phyloP scores from a whole-genome alignment of 768 basidiomycete species.

The Mrakia blollopis region DNA sequence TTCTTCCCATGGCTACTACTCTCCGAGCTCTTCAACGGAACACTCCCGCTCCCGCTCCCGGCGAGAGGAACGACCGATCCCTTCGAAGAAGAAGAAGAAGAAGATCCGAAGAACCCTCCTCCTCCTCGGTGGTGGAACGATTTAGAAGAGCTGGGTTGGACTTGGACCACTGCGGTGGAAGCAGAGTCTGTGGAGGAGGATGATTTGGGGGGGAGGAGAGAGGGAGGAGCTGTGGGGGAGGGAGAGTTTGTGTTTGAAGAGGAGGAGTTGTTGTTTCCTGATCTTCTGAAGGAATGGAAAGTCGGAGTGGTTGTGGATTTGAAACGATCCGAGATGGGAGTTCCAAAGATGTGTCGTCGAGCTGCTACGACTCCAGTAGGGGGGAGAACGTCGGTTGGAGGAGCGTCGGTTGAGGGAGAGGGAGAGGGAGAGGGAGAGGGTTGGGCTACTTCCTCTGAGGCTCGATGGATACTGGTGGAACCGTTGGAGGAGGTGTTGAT shows the following conservation, averaged over 20 bases:
- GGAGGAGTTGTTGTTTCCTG: not conserved
- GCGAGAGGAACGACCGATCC: not conserved
- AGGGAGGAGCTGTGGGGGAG: not conserved
- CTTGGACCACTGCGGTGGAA: too few species aligned
- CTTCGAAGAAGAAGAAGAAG: too few species aligned
- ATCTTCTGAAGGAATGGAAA: not conserved
- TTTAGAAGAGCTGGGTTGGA: not conserved
- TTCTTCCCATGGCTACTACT: not conserved
- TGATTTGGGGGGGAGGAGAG: not conserved
- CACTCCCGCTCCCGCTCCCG: too few species aligned
- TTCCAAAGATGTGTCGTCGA: conserved; percentile 27
- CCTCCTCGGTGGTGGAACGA: not conserved
- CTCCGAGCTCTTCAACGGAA: not conserved
- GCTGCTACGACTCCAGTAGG: conserved; percentile 28
- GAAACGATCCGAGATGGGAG: conserved; percentile 31
- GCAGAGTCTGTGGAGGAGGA: too few species aligned
- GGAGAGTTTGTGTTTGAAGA: not conserved
- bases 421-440: conserved; percentile 1
- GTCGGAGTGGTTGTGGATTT: conserved; percentile 16
- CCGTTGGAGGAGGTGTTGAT: not conserved
- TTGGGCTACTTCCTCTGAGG: not conserved
- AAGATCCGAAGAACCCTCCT: not conserved
- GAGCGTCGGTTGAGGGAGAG: not conserved
- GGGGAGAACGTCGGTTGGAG: conserved; percentile 19
- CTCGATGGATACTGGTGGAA: not conserved